Evolutionary conservation across 352 stramenopile species (phyloP), one percentile per base, ranked within the genome.

Genomic region (Phytophthora fragariae): DNA sequence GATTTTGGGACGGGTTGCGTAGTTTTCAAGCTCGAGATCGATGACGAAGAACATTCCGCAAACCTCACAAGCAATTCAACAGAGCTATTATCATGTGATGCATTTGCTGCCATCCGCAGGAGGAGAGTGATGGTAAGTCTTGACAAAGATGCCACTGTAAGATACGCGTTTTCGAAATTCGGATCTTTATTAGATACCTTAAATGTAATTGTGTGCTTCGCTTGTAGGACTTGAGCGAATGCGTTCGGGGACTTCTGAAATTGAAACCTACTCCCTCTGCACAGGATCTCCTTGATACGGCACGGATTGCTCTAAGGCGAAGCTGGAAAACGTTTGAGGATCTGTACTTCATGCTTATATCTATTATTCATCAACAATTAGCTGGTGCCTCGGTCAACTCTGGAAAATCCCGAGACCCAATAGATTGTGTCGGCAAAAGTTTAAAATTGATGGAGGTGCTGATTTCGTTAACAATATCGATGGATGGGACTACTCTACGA

Each of bases 341-440:
- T 27, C 17, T 35, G 21, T 77, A 77, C 70, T 86, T 91, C 47
- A 77, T 59, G 19, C 52, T 89, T 6, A 17, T 86, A 21, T 66
- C 41, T 14, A 78, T 79, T 29, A 60, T 84, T 39, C 68, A 82
- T 29, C 75, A 86, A 33, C 75, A 83, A 54, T 49, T 78, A 24
- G 24, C 19, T 35, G 49, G 5, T 49, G 65, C 64, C 2, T 60
- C 46, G 3, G 55, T 59, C 8, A 60, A 35, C 19, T 49, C 5
- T 21, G 35, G 57, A 2, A 68, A 44, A 17, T 63, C 46, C 1
- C 55, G 19, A 21, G 62, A 76, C 27, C 68, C 72, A 39, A 77
- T 71, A 62, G 58, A 75, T 46, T 70, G 39, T 19, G 62, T 77
- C 49, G 57, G 46, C 37, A 70, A 68, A 64, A 63, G 47, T 56